These are phyloP conservation scores for Pleurotus tuoliensis DNA, from an alignment of 768 basidiomycete genomes.

Conservation along the genomic window DNA sequence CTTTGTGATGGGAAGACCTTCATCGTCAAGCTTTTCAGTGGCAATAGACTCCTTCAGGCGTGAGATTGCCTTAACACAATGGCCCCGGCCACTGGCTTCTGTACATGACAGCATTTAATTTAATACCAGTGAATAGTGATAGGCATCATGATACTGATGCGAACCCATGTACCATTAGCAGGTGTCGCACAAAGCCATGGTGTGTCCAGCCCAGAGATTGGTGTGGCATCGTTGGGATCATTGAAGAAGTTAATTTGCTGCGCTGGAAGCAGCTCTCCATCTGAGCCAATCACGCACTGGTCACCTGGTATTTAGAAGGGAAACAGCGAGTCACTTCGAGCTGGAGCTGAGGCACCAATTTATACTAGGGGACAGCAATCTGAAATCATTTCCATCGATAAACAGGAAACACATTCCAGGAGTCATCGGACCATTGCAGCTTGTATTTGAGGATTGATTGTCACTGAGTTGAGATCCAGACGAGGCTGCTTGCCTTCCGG, in stretches of 20 bases:
- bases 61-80: not conserved
- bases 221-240: not conserved
- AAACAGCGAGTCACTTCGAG: not conserved
- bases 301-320: not conserved
- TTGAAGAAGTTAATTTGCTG: slow-evolving; percentile 2
- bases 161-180: no score
- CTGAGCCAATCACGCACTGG: no score
- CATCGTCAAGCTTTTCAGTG: not conserved
- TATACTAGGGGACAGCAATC: not conserved
- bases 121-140: not conserved
- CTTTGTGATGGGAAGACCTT: not conserved
- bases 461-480: no score
- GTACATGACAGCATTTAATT: not conserved
- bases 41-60: not conserved
- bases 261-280: no score
- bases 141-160: not conserved
- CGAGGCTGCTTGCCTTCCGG: no score
- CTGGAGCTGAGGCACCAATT: not conserved
- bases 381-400: not conserved
- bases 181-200: not conserved
- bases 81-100: not conserved
- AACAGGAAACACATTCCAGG: not conserved
- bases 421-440: not conserved
- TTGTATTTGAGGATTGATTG: not conserved
- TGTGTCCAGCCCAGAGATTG: slow-evolving; percentile 1